A percentile compares a stretch with the other conserved stretches of the same genome.
These are phyloP conservation scores for Chaetomium tenue DNA, from an alignment of 495 filamentous ascomycete genomes.

Conservation along the genomic window DNA sequence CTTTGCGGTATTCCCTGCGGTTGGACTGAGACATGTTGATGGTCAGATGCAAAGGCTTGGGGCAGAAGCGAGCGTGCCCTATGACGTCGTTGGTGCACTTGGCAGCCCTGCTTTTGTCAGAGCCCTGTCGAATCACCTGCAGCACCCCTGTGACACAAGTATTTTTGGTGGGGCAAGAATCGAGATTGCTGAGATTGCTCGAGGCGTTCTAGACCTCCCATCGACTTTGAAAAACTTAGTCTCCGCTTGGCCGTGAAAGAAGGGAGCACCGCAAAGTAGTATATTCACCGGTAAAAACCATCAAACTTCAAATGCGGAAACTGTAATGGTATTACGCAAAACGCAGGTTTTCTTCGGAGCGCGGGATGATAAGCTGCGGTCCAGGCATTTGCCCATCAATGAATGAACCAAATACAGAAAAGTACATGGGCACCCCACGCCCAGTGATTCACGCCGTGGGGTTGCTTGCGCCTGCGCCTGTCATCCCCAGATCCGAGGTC, in stretches of 20 bases:
- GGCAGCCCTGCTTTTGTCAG: neutral
- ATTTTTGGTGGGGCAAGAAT: conserved; percentile 1
- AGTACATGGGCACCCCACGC: neutral
- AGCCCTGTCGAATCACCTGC: conserved; percentile 4
- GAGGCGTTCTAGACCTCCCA: neutral
- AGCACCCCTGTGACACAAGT: neutral
- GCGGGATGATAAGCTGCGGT: conserved; percentile 9
- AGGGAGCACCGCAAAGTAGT: neutral
- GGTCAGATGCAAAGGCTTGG: neutral
- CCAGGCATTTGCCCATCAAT: neutral
- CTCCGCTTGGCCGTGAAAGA: neutral
- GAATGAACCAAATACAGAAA: no score
- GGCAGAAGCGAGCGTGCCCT: neutral
- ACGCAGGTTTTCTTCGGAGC: neutral
- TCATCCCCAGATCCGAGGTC: neutral
- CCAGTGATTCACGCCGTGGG: neutral
- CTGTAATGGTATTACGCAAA: neutral
- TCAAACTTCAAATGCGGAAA: neutral
- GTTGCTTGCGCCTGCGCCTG: neutral
- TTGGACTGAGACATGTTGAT: neutral
- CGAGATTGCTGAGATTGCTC: neutral
- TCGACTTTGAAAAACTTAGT: no score
- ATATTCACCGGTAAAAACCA: neutral
- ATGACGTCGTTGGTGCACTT: conserved; percentile 9
- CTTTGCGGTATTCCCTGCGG: no score